These are phyloP conservation scores for Saprolegnia parasitica DNA, from an alignment of 352 stramenopile genomes.

Conservation along the genomic window DNA sequence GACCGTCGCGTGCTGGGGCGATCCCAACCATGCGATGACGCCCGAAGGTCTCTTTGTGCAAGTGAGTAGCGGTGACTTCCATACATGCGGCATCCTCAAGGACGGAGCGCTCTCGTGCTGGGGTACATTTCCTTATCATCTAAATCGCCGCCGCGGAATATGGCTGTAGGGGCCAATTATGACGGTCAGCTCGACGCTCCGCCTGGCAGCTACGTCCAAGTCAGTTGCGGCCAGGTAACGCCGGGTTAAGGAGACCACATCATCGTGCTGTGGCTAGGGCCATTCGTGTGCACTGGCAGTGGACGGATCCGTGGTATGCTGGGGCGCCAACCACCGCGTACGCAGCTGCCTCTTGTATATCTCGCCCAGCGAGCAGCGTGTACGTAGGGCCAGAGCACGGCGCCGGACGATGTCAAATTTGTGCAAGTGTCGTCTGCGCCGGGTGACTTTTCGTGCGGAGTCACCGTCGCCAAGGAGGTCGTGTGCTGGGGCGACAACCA, in stretches of 20 bases:
- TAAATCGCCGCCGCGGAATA: not conserved
- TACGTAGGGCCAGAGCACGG: conserved; percentile 47
- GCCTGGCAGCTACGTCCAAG: conserved; percentile 61
- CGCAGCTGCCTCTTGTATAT: not conserved
- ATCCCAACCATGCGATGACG: conserved; percentile 41
- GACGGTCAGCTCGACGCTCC: conserved; percentile 38
- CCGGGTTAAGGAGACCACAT: not conserved
- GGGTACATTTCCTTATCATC: conserved; percentile 37
- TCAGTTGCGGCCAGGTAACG: conserved; percentile 52
- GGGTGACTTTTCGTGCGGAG: conserved; percentile 59
- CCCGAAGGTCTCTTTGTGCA: conserved; percentile 71
- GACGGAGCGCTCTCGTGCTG: conserved; percentile 73
- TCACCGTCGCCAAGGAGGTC: conserved; percentile 48
- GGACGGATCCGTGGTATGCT: conserved; percentile 52
- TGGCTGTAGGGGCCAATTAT: conserved; percentile 29
- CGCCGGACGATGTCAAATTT: conserved; percentile 39
- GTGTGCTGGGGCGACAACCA: conserved; percentile 76
- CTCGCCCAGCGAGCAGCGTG: not conserved
- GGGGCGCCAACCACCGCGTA: conserved; percentile 62
- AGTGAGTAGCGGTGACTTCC: conserved; percentile 76
- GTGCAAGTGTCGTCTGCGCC: conserved; percentile 60
- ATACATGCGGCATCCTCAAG: conserved; percentile 76
- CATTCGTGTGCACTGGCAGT: conserved; percentile 46
- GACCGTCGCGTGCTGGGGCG: conserved; percentile 72
- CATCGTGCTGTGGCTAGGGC: conserved; percentile 34